phyloP scores from a whole-genome alignment of 2,329 filamentous ascomycete genomes.

The Microthyrium microscopicum region DNA sequence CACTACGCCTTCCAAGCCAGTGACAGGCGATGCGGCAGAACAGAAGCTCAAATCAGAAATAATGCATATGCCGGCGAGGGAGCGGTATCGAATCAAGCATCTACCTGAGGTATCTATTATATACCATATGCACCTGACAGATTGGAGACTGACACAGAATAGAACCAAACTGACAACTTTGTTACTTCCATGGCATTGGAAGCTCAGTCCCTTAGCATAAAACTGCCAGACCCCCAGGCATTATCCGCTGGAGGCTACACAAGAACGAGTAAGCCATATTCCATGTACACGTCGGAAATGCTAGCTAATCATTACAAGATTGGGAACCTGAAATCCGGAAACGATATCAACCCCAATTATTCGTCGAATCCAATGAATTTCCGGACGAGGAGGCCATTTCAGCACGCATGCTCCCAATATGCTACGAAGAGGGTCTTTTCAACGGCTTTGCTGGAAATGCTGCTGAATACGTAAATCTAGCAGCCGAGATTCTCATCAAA shows the following conservation, averaged over 20 bases:
- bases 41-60: slow-evolving; percentile 47
- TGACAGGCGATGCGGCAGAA: slow-evolving; percentile 42
- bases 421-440: slow-evolving; percentile 45
- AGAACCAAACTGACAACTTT: too few species aligned
- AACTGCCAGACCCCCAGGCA: too few species aligned
- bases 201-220: too few species aligned
- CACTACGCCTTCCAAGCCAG: slow-evolving; percentile 52
- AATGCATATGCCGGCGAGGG: slow-evolving; percentile 43
- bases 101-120: background rate
- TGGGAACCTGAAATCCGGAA: slow-evolving; percentile 51
- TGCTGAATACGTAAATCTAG: slow-evolving; percentile 43
- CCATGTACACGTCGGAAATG: background rate
- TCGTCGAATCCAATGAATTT: slow-evolving; percentile 45
- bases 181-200: too few species aligned
- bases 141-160: too few species aligned
- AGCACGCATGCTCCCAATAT: slow-evolving; percentile 45
- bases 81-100: slow-evolving; percentile 40
- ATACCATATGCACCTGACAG: too few species aligned
- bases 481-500: slow-evolving; percentile 47
- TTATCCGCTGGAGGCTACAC: slow-evolving; percentile 63
- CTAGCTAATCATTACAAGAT: slow-evolving; percentile 17
- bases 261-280: slow-evolving; percentile 51
- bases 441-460: slow-evolving; percentile 35
- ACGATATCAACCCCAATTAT: slow-evolving; percentile 45
- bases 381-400: slow-evolving; percentile 40